Conservation (phyloP, 129 eudicot species). For the Flaveria ramosissima region DNA sequence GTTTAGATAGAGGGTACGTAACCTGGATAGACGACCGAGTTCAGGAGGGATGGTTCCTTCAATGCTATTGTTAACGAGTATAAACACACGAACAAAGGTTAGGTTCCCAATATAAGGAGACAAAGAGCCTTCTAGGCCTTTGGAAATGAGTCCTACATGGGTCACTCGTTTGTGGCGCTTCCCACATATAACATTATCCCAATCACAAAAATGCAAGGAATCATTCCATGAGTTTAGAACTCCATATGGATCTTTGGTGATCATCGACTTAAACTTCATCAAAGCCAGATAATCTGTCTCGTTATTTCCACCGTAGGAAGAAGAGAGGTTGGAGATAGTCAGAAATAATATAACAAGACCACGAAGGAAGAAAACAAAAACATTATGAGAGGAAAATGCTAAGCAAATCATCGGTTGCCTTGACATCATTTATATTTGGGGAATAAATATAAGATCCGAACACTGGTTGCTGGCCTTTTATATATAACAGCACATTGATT, state of each 20-base stretch:
- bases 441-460: background rate
- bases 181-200: conserved; percentile 29
- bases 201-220: conserved; percentile 30
- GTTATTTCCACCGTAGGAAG: background rate
- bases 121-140: conserved; percentile 18
- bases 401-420: background rate
- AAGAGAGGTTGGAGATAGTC: background rate
- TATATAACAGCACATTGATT: too few relatives aligned
- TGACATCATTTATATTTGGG: background rate
- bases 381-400: background rate
- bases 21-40: background rate
- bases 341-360: background rate
- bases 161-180: conserved; percentile 14
- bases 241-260: conserved; percentile 8
- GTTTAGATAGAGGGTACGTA: background rate
- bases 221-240: conserved; percentile 3
- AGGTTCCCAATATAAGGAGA: conserved; percentile 33
- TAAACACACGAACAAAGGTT: conserved; percentile 1
- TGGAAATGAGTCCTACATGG: background rate
- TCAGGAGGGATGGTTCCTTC: conserved; percentile 21
- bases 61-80: background rate
- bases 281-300: conserved; percentile 14
- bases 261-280: conserved; percentile 10
- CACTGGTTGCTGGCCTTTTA: too few relatives aligned
- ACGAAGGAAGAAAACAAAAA: background rate